Evolutionary conservation across 768 basidiomycete species (phyloP), one percentile per base, ranked within the genome.

Genomic region (Strobilomyces dryophilus): DNA sequence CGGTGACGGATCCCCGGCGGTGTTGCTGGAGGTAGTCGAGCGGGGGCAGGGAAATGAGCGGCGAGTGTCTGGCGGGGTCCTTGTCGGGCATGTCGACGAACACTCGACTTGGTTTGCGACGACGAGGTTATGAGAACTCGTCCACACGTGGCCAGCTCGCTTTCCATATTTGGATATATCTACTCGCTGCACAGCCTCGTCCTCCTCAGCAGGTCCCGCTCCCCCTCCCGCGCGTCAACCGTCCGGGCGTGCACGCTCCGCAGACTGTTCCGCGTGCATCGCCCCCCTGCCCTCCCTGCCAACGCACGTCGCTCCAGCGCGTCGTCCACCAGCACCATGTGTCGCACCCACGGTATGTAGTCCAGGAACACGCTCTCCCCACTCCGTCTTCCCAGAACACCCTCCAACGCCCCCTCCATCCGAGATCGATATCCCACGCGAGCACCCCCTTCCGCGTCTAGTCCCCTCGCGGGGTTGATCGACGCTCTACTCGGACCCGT

Each of bases 1-100:
- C 90, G 8, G 89, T 89, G 65, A 89, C 85, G 2, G 90, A 91
- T 54, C 87, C 87, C 53, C 88, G 74, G n/a, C 89, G 81, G 64
- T 90, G 89, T 50, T 79, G 88, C 67, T 89, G 88, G 24, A 90
- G 78, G 66, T 79, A 84, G 66, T 89, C 85, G 62, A 91, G 82
- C 9, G 89, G 88, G 3, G 85, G 83, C 29, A 92, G 79, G 49
- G 86, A 79, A 4, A 81, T 74, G 44, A 79, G 73, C 17, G 83
- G 79, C 32, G 80, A 79, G 59, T 75, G 79, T 59, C 78, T 73
- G 21, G 71, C 51, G 53, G 63, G 53, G 47, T 70, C 67, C 53
- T 66, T 56, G 59, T 61, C 62, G 49, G 52, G 56, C 54, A 58
- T 52, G 14, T 27, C 3, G 41, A 17, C 35, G 35, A 15, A 15